Conservation (phyloP, 2,329 filamentous ascomycete genomes). For the Aspergillus thermomutatus region DNA sequence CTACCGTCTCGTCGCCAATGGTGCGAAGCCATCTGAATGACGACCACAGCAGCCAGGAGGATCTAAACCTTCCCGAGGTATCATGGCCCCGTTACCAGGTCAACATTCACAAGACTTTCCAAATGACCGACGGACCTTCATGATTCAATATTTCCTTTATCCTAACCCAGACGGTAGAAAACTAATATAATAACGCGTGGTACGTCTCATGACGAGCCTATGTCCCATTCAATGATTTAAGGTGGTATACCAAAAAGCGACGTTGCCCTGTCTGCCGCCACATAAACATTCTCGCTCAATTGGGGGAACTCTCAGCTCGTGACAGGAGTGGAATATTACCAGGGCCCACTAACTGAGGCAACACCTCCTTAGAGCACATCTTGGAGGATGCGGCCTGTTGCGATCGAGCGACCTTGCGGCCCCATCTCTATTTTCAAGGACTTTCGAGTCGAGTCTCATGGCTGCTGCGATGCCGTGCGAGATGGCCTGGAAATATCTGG, state of each 20-base stretch:
- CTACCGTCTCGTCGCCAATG: slow-evolving; percentile 18
- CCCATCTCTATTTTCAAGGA: neutral
- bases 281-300: too few relatives aligned
- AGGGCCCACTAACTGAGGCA: neutral
- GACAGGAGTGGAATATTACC: neutral
- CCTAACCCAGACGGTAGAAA: neutral
- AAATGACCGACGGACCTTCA: neutral
- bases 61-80: slow-evolving; percentile 6
- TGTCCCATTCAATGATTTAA: too few relatives aligned
- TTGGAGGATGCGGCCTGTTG: neutral
- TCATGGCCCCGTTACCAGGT: neutral
- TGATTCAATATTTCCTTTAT: neutral
- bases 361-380: neutral
- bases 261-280: too few relatives aligned
- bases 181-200: neutral
- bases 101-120: neutral
- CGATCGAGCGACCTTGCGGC: neutral
- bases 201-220: neutral
- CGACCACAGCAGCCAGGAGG: slow-evolving; percentile 19
- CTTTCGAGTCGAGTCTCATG: neutral
- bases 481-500: neutral
- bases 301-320: too few relatives aligned
- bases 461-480: neutral
- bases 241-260: too few relatives aligned
- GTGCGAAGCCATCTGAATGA: slow-evolving; percentile 1